Base-by-base conservation (phyloP, 306 rosid species). In the Prunus mongolica region DNA sequence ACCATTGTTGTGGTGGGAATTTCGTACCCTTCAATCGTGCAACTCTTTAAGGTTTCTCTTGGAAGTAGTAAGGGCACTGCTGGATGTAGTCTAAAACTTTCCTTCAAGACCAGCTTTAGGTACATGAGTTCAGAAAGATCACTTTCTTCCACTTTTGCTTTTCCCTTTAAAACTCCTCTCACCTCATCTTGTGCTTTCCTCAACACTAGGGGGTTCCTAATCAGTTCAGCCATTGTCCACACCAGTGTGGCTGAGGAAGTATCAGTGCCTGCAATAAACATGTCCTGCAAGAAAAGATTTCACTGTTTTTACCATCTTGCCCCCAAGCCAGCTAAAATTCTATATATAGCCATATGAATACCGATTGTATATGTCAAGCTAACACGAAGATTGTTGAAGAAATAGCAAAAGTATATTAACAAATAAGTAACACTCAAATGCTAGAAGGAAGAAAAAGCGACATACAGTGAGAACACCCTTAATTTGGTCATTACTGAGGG, bases 381-480 rank as follows among this genome's bases (percentile, higher is more conserved):
- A 38, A 38, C 44, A 38, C 44, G 9, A 38, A 38, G 2, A 38
- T 6, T 38, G 44, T 38, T 0, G 44, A 38, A 38, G 44, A 1
- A 7, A 38, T 1, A 56, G 27, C 62, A 20, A 9, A 19, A 12
- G 13, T 4, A 9, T 49, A 47, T 38, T 6, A 1, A 22, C 20
- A 22, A 14, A 14, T 46, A 60, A 54, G 55, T 3, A 47, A 57
- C 18, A 12, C 4, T 15, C 10, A 52, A 13, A 34, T 38, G 44
- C 44, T 54, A 10, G 69, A 25, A 32, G 4, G 16, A 38, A 46
- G 38, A 28, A 14, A 27, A 46, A 3, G 19, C 14, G 32, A 38
- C 84, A 22, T 81, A 81, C 84, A 5, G 81, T 76, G 62, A 81
- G 62, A 38, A 81, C 78, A 47, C 75, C 84, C 75, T 76, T 81